Conservation (phyloP, 2,329 filamentous ascomycete genomes). For the Boeremia lycopersici region DNA sequence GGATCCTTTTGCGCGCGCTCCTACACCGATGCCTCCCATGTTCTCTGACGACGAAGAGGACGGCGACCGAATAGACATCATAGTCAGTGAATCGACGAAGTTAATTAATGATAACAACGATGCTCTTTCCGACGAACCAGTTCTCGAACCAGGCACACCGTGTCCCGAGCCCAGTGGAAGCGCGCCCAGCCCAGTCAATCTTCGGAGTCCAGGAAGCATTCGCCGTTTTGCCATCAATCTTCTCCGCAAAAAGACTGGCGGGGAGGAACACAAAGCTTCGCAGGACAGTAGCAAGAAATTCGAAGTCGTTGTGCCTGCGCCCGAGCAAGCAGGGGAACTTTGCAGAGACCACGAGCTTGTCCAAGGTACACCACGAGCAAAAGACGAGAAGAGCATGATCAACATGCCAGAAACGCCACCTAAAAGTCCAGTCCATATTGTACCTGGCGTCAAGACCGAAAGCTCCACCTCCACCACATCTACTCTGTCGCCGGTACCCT, state of each 20-base stretch:
- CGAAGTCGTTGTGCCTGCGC: constrained; percentile 17
- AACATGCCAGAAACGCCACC: constrained; percentile 11
- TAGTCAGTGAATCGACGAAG: neutral
- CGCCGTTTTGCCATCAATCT: neutral
- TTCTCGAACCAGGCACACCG: neutral
- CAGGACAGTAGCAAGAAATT: constrained; percentile 13
- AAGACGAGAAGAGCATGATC: neutral
- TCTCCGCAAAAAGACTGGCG: neutral
- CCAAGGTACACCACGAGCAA: neutral
- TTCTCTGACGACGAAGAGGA: constrained; percentile 11
- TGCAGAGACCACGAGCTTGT: constrained; percentile 16
- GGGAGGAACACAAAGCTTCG: neutral
- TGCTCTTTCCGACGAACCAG: too few species aligned
- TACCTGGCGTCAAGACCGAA: too few species aligned
- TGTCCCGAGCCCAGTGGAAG: neutral
- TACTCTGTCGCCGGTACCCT: constrained; percentile 2
- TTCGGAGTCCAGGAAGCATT: neutral
- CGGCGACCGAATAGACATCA: neutral
- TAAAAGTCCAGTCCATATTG: neutral
- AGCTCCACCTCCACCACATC: neutral
- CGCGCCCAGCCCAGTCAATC: neutral
- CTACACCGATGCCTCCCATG: constrained; percentile 29
- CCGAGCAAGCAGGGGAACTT: constrained; percentile 11
- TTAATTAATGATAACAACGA: too few species aligned
- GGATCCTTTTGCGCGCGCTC: constrained; percentile 23